phyloP scores from a whole-genome alignment of 148 eudicot genomes.

The Amaranthus cruentus region DNA sequence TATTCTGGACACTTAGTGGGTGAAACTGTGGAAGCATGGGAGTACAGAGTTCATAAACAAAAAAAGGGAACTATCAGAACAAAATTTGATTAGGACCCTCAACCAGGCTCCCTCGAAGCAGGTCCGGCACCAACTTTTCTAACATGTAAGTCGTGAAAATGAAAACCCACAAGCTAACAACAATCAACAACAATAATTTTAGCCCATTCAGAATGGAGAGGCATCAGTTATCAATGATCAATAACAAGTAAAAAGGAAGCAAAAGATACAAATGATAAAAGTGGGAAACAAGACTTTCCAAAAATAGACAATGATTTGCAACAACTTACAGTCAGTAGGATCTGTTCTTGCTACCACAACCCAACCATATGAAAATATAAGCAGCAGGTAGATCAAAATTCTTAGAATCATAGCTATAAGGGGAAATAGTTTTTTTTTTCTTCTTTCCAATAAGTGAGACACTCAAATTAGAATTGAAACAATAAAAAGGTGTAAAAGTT shows the following conservation, averaged over 20 bases:
- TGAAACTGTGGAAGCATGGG: background rate
- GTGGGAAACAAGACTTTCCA: background rate
- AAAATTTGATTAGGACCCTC: background rate
- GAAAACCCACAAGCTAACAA: background rate
- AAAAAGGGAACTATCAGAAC: too few species aligned
- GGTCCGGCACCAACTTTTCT: background rate
- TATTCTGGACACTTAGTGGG: background rate
- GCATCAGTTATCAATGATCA: background rate
- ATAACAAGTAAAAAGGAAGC: background rate
- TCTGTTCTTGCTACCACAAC: slow-evolving; percentile 23
- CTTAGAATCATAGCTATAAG: slow-evolving; percentile 19
- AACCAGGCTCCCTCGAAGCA: background rate
- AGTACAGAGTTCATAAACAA: too few species aligned
- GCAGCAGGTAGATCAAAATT: slow-evolving; percentile 14
- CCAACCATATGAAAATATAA: slow-evolving; percentile 12
- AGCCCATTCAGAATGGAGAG: background rate
- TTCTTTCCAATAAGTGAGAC: background rate
- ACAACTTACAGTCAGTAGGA: slow-evolving; percentile 30
- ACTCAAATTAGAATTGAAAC: too few species aligned
- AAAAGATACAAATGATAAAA: too few species aligned
- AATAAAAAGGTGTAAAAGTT: too few species aligned
- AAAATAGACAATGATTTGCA: background rate
- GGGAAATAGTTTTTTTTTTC: background rate
- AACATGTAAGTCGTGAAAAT: background rate
- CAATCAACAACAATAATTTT: background rate